A percentile compares a stretch with the other conserved stretches of the same genome.
These are phyloP conservation scores for Suhomyces vadensis DNA, from an alignment of 805 yeast species.

Conservation along the genomic window DNA sequence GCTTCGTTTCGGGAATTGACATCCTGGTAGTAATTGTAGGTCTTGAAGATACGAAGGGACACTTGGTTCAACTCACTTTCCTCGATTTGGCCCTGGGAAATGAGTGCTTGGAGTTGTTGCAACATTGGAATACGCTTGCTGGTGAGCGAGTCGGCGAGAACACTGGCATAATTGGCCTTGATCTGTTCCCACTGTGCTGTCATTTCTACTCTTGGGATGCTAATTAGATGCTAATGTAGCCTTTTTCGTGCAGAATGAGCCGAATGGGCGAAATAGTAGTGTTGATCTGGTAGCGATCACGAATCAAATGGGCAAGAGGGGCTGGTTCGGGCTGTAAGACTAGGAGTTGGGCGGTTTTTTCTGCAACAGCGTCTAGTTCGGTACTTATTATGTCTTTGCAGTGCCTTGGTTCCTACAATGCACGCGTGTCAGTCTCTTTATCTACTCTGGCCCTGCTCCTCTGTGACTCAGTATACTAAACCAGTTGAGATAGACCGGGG, in stretches of 20 bases:
- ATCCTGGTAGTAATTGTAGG: constrained; percentile 55
- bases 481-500: background rate
- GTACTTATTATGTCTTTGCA: background rate
- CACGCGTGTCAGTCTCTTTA: too few relatives aligned
- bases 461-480: background rate
- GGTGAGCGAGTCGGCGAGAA: constrained; percentile 36
- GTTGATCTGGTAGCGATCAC: too few relatives aligned
- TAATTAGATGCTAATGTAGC: too few relatives aligned
- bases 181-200: constrained; percentile 22
- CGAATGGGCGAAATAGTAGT: too few relatives aligned
- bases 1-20: constrained; percentile 47
- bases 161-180: constrained; percentile 21
- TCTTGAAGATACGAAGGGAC: constrained; percentile 40
- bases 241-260: too few relatives aligned
- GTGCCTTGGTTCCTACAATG: background rate
- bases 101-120: constrained; percentile 22
- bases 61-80: constrained; percentile 21
- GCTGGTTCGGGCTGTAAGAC: too few relatives aligned
- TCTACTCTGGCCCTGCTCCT: background rate
- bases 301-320: too few relatives aligned
- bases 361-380: too few relatives aligned
- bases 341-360: too few relatives aligned
- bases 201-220: too few relatives aligned
- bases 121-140: constrained; percentile 37
- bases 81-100: constrained; percentile 22